Base-by-base conservation (phyloP, 208 protist genomes). In the Crithidia sp. region DNA sequence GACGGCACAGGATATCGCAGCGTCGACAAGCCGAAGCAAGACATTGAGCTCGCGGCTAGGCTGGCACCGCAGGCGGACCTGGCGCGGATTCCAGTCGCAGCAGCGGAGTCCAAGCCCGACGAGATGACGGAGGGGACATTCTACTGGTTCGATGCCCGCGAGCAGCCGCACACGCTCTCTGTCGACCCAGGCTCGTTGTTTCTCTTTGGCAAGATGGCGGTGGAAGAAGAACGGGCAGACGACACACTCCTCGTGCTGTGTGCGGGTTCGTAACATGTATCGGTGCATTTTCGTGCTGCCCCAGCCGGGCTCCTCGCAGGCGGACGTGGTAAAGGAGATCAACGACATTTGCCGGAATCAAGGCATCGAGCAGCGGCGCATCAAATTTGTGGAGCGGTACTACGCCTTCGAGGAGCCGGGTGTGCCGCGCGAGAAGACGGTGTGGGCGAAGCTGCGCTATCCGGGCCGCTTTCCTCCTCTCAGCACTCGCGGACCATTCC, bases 391-490 rank as follows among this genome's bases (percentile, higher is more conserved):
- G 39, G 83, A 98, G 49, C 83, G 93, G 2, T 97, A 96, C 78
- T 98, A 98, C 77, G 89, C 90, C 2, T 98, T 98, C 83, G 97
- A 98, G 65, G 82, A 94, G 56, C 67, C 68, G 4, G 80, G 57
- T 12, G 83, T 98, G 50, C 94, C 90, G 13, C 82, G 77, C 19
- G 93, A 96, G 43, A 91, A 93, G 71, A 80, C 67, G 50, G 65
- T 81, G 43, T 99, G 95, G 92, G 84, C 95, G 5, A 97, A 98
- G 57, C 85, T 99, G 64, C 71, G 81, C 55, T 98, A 97, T 79
- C 75, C 85, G 0, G 90, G 82, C n/a, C 84, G 77, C 56, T 94
- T 88, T 70, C 85, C 90, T 3, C 83, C 84, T 0, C 79, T 95
- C 19, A 54, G 65, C 62, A 58, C 74, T 5, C 87, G 86, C 41